These are phyloP conservation scores for Stemphylium beticola DNA, from an alignment of 2,329 filamentous ascomycete species.

Conservation along the genomic window DNA sequence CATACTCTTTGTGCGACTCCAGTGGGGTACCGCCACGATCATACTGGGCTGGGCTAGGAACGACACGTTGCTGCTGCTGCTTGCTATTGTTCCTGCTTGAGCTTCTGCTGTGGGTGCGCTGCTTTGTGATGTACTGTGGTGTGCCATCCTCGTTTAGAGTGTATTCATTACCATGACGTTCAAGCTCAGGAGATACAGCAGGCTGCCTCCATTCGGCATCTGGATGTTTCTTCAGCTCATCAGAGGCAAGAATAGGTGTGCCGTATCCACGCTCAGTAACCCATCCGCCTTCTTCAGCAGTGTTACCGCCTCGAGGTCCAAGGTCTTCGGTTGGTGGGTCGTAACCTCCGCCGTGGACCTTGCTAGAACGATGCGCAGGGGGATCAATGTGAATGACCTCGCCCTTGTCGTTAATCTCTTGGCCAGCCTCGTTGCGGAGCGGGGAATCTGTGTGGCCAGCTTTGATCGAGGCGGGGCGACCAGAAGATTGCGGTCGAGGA, in stretches of 20 bases:
- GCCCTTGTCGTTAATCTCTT: constrained; percentile 59
- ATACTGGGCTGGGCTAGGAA: constrained; percentile 50
- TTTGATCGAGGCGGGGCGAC: constrained; percentile 53
- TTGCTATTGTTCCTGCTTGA: constrained; percentile 64
- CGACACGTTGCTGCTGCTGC: constrained; percentile 53
- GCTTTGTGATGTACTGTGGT: constrained; percentile 56
- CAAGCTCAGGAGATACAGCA: constrained; percentile 74
- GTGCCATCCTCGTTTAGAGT: constrained; percentile 54
- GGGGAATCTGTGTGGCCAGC: constrained; percentile 58
- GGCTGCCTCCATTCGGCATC: constrained; percentile 74
- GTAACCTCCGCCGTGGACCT: constrained; percentile 57
- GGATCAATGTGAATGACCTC: constrained; percentile 80
- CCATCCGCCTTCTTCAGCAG: constrained; percentile 56
- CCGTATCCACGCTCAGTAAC: constrained; percentile 68
- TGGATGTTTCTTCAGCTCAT: constrained; percentile 80
- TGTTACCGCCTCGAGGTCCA: constrained; percentile 54
- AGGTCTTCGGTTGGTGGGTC: constrained; percentile 61
- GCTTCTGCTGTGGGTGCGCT: constrained; percentile 59
- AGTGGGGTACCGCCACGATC: constrained; percentile 69
- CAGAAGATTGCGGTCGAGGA: constrained; percentile 63
- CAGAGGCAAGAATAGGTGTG: constrained; percentile 84
- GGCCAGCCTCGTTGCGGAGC: constrained; percentile 55
- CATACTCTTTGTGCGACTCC: constrained; percentile 91
- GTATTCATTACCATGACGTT: constrained; percentile 63
- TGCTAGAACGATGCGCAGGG: constrained; percentile 56